These are phyloP conservation scores for Phylloporus scabripes DNA, from an alignment of 768 basidiomycete genomes.

Conservation along the genomic window DNA sequence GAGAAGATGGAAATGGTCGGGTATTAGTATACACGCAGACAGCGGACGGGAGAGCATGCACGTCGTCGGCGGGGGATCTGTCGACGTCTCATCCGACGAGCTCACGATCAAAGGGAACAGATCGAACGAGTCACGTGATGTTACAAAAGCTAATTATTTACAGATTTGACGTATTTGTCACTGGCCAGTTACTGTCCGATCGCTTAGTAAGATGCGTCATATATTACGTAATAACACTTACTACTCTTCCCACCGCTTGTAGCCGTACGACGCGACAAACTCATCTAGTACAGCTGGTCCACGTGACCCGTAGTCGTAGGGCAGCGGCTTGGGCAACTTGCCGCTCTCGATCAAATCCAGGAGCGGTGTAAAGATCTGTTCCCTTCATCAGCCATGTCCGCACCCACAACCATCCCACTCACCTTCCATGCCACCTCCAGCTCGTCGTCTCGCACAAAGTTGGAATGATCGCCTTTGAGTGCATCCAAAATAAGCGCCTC, in stretches of 20 bases:
- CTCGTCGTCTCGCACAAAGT: conserved; percentile 98
- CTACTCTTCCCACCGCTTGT: conserved; percentile 71
- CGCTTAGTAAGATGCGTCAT: background rate
- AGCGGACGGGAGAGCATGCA: conserved; percentile 12
- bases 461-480: conserved; percentile 96
- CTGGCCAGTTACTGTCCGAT: conserved; percentile 23
- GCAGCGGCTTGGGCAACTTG: conserved; percentile 56
- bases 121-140: conserved; percentile 28
- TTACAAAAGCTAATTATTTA: conserved; percentile 5
- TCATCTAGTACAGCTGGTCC: conserved; percentile 82
- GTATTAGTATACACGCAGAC: conserved; percentile 12
- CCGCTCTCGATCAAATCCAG: conserved; percentile 91
- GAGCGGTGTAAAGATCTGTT: conserved; percentile 88
- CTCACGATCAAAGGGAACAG: conserved; percentile 22
- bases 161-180: conserved; percentile 23
- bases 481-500: conserved; percentile 94
- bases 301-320: conserved; percentile 91
- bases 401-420: conserved; percentile 16
- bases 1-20: background rate
- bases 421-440: conserved; percentile 98
- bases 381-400: conserved; percentile 4
- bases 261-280: conserved; percentile 75
- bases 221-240: conserved; percentile 37
- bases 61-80: conserved; percentile 26
- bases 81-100: conserved; percentile 18